phyloP scores from a whole-genome alignment of 768 basidiomycete genomes.

The Suillus alpinus region DNA sequence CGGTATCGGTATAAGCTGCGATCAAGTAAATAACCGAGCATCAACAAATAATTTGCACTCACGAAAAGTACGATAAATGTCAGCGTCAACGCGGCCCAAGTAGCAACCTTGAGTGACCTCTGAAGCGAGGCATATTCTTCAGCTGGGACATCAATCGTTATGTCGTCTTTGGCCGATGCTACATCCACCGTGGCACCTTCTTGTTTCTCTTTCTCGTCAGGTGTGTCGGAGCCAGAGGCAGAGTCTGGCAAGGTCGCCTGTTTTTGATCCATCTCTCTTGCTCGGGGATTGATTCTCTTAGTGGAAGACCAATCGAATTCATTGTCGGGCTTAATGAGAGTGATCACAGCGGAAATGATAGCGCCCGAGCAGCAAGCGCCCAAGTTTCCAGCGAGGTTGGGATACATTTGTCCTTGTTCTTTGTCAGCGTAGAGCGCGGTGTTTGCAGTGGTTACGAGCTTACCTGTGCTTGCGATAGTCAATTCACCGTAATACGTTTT shows the following conservation, averaged over 20 bases:
- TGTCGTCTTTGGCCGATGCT: constrained; percentile 5
- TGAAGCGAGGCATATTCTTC: constrained; percentile 9
- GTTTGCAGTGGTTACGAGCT: background rate
- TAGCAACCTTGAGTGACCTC: constrained; percentile 13
- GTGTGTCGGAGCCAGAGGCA: constrained; percentile 4
- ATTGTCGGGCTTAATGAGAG: constrained; percentile 18
- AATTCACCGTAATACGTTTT: constrained; percentile 16
- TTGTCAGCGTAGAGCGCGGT: background rate
- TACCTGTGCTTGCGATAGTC: constrained; percentile 14
- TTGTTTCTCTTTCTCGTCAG: constrained; percentile 14
- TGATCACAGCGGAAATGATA: constrained; percentile 13
- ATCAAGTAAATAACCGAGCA: background rate
- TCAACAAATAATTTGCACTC: background rate
- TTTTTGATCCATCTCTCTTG: constrained; percentile 9
- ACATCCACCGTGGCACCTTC: constrained; percentile 1
- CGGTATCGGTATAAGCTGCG: constrained; percentile 16
- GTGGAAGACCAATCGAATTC: constrained; percentile 18
- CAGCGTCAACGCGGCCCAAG: constrained; percentile 13
- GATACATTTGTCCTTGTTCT: constrained; percentile 13
- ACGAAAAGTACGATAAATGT: constrained; percentile 17
- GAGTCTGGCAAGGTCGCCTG: background rate
- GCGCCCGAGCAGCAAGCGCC: constrained; percentile 16
- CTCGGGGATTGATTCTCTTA: constrained; percentile 15
- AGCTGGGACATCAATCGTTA: background rate
- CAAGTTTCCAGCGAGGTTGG: constrained; percentile 16